A percentile compares a stretch with the other conserved stretches of the same genome.
Conservation (phyloP, 306 rosid genomes). For the Inga oerstediana region DNA sequence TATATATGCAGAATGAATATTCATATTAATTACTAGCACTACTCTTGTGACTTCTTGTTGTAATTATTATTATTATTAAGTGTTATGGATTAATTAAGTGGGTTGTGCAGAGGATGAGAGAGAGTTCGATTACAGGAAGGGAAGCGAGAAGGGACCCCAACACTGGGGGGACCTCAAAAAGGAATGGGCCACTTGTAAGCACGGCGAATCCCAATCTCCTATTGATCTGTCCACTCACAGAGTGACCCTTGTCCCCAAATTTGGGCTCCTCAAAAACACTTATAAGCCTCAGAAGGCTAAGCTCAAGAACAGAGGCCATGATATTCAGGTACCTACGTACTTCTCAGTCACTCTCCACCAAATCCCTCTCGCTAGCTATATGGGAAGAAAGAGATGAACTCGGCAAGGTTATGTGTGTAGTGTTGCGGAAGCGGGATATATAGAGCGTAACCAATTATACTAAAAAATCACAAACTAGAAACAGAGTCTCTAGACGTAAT, state of each 20-base stretch:
- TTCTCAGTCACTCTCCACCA: not conserved
- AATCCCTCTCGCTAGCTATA: not conserved
- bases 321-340: slow-evolving; percentile 52
- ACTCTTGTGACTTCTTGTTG: not conserved
- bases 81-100: not conserved
- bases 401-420: not conserved
- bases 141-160: slow-evolving; percentile 55
- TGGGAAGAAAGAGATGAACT: not conserved
- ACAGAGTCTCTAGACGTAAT: too few species aligned
- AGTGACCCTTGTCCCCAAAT: slow-evolving; percentile 42
- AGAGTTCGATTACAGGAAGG: slow-evolving; percentile 55
- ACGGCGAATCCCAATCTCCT: slow-evolving; percentile 71
- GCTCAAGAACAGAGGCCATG: slow-evolving; percentile 69
- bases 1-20: too few species aligned
- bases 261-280: slow-evolving; percentile 37
- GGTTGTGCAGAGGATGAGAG: slow-evolving; percentile 63
- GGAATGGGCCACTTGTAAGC: slow-evolving; percentile 64
- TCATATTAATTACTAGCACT: too few species aligned
- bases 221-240: slow-evolving; percentile 54
- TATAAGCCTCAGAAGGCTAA: slow-evolving; percentile 57
- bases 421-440: too few species aligned
- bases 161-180: slow-evolving; percentile 61
- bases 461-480: too few species aligned
- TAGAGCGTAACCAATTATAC: too few species aligned
- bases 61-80: not conserved